These are phyloP conservation scores for Trichoderma sp. DNA, from an alignment of 2,329 filamentous ascomycete genomes.

Conservation along the genomic window DNA sequence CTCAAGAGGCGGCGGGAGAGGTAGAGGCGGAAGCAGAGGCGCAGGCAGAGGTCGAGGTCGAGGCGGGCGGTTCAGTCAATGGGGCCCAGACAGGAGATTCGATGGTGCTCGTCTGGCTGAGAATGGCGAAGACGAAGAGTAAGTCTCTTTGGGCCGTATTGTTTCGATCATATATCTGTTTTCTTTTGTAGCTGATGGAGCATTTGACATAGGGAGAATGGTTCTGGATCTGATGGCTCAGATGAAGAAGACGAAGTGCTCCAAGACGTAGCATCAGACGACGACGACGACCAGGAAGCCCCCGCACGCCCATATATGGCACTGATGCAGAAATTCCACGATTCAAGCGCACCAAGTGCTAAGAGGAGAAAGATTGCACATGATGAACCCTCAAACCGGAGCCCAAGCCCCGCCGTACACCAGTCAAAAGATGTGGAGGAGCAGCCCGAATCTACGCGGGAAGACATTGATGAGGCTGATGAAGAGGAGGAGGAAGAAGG, in stretches of 20 bases:
- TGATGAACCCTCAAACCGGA: slow-evolving; percentile 24
- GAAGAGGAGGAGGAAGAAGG: slow-evolving; percentile 18
- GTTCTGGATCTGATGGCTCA: slow-evolving; percentile 23
- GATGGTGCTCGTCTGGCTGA: slow-evolving; percentile 37
- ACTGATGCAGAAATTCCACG: slow-evolving; percentile 55
- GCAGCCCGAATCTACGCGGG: slow-evolving; percentile 36
- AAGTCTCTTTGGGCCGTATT: neutral
- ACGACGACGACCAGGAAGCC: slow-evolving; percentile 46
- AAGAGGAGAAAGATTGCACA: slow-evolving; percentile 59
- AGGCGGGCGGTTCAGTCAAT: slow-evolving; percentile 31
- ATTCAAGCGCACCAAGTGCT: slow-evolving; percentile 42
- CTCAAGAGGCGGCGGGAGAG: slow-evolving; percentile 28
- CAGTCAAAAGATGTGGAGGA: slow-evolving; percentile 38
- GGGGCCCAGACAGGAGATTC: slow-evolving; percentile 37
- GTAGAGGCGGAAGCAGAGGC: slow-evolving; percentile 30
- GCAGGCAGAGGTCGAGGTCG: slow-evolving; percentile 29
- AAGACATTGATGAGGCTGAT: slow-evolving; percentile 27
- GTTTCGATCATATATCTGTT: neutral
- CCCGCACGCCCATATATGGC: slow-evolving; percentile 52
- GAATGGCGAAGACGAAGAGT: slow-evolving; percentile 25
- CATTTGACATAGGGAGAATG: slow-evolving; percentile 15
- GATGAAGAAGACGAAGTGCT: slow-evolving; percentile 37
- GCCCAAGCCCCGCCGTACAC: slow-evolving; percentile 32
- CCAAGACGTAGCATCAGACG: slow-evolving; percentile 41
- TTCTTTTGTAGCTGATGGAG: neutral